Evolutionary conservation across 2,329 filamentous ascomycete genomes (phyloP).

Genomic region (Ophiostoma pallidulum): DNA sequence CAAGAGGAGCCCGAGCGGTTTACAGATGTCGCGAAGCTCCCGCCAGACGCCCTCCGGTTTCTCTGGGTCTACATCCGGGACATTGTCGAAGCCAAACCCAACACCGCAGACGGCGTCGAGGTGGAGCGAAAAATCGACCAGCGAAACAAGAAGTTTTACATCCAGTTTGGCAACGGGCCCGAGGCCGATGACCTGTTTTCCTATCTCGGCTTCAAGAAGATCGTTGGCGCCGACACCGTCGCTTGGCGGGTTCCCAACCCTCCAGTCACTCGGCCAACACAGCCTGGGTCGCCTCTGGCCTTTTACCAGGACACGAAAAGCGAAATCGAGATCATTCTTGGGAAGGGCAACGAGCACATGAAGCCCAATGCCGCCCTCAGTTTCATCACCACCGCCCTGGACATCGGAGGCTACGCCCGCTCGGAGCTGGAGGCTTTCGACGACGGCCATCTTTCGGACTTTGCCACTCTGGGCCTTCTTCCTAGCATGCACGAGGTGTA

Average conservation of each 20-base stretch:
- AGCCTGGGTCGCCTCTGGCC: constrained; percentile 33
- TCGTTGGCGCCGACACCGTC: constrained; percentile 30
- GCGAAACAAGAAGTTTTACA: constrained; percentile 46
- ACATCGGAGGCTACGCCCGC: constrained; percentile 12
- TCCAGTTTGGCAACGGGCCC: constrained; percentile 38
- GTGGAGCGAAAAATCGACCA: constrained; percentile 36
- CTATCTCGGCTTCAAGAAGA: constrained; percentile 39
- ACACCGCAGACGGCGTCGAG: constrained; percentile 19
- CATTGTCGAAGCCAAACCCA: constrained; percentile 30
- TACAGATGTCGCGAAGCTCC: constrained; percentile 31
- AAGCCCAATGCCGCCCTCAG: constrained; percentile 22
- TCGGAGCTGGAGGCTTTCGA: neutral
- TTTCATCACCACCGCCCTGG: constrained; percentile 15
- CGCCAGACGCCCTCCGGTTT: constrained; percentile 32
- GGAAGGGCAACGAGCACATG: constrained; percentile 14
- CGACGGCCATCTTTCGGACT: constrained; percentile 13
- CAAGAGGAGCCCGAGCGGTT: constrained; percentile 40
- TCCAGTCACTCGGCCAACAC: constrained; percentile 30
- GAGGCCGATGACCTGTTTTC: constrained; percentile 40
- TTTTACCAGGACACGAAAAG: constrained; percentile 41
- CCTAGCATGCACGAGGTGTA: constrained; percentile 19
- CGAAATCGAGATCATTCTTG: constrained; percentile 35
- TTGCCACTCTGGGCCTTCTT: constrained; percentile 18
- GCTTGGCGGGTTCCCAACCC: constrained; percentile 27
- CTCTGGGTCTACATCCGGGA: constrained; percentile 45